Conservation (phyloP, 352 stramenopile genomes). For the Globisporangium barbulae region DNA sequence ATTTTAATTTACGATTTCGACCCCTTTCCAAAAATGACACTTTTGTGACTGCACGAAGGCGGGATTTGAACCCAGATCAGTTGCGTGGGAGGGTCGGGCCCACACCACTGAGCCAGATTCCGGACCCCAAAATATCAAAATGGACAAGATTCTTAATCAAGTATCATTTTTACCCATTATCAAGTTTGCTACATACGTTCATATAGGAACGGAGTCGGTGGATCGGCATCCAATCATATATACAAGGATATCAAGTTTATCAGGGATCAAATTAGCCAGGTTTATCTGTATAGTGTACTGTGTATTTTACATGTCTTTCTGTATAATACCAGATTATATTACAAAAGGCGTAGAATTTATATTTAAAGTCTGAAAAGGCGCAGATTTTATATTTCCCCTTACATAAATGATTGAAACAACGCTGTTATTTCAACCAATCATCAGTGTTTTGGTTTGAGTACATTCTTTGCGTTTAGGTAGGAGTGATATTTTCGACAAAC, state of each 20-base stretch:
- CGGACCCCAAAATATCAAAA: neutral
- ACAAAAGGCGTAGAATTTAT: no score
- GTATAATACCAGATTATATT: no score
- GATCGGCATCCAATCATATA: neutral
- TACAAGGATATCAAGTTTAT: neutral
- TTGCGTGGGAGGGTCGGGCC: neutral
- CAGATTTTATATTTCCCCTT: no score
- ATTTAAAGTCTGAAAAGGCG: no score
- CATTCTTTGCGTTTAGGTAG: no score
- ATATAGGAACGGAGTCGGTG: neutral
- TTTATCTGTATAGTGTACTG: no score
- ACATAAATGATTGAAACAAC: no score
- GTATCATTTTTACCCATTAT: conserved; percentile 1
- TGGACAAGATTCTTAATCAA: neutral
- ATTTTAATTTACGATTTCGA: neutral
- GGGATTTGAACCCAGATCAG: conserved; percentile 6
- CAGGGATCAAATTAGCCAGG: neutral
- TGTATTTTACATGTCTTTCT: no score
- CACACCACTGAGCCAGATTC: neutral
- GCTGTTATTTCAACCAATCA: no score
- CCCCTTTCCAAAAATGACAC: conserved; percentile 5
- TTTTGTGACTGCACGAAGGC: conserved; percentile 8
- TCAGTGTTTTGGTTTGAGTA: no score
- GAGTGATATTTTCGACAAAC: no score
- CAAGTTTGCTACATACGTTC: neutral